These are phyloP conservation scores for Graphilbum fragrans DNA, from an alignment of 2,329 filamentous ascomycete species.

Conservation along the genomic window DNA sequence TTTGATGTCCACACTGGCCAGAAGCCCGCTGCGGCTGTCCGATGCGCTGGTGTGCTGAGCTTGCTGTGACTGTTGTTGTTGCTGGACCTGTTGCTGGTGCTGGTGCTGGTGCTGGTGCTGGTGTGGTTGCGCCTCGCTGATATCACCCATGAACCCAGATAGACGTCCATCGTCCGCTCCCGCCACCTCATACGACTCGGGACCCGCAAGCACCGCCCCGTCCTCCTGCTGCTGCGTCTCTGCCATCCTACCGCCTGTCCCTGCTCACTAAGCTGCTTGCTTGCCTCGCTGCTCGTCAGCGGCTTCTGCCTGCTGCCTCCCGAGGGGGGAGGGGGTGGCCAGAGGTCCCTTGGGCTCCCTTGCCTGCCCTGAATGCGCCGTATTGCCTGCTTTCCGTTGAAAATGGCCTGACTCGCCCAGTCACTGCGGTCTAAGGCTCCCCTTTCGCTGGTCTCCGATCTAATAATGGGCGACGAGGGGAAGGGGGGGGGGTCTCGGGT, in stretches of 20 bases:
- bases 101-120: constrained; percentile 1
- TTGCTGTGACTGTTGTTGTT: not conserved
- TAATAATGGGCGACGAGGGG: not conserved
- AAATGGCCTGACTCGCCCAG: not conserved
- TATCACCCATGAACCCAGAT: constrained; percentile 4
- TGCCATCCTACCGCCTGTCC: constrained; percentile 9
- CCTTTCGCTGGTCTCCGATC: not conserved
- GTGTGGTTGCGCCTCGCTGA: constrained; percentile 1
- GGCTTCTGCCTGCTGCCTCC: too few species aligned
- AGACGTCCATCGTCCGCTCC: constrained; percentile 5
- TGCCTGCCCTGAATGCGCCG: too few species aligned
- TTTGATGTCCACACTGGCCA: too few species aligned
- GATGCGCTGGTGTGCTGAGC: not conserved
- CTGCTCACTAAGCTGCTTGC: not conserved
- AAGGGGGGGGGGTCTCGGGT: not conserved
- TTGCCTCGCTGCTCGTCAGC: not conserved
- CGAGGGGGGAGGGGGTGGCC: too few species aligned
- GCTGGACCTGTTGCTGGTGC: constrained; percentile 3
- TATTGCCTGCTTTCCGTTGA: not conserved
- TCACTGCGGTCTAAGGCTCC: too few species aligned
- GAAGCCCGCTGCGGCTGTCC: too few species aligned
- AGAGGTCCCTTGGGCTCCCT: too few species aligned
- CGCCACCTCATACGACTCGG: constrained; percentile 8
- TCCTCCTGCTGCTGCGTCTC: constrained; percentile 7
- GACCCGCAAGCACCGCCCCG: constrained; percentile 10